A percentile compares a stretch with the other conserved stretches of the same genome.
Conservation (phyloP, 257 asterid genomes). For the Plantago elongata region DNA sequence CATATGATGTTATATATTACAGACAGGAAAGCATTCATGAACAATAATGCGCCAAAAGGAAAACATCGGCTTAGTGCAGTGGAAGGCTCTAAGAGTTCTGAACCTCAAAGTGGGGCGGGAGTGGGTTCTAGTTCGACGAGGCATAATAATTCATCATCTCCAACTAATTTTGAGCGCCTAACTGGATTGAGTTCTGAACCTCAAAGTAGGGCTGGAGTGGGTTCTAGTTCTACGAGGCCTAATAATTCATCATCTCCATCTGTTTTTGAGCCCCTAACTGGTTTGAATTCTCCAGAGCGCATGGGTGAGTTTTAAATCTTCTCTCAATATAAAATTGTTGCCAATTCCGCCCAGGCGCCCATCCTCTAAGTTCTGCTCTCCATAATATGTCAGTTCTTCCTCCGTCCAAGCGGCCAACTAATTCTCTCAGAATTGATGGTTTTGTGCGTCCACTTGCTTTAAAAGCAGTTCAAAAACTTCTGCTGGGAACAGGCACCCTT, state of each 20-base stretch:
- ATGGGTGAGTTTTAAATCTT: slow-evolving; percentile 42
- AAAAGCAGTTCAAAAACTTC: slow-evolving; percentile 76
- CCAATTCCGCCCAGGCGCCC: neutral
- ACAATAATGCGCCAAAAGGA: too few relatives aligned
- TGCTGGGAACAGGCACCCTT: slow-evolving; percentile 63
- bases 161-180: slow-evolving; percentile 36
- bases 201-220: slow-evolving; percentile 29
- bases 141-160: slow-evolving; percentile 22
- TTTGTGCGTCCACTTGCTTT: slow-evolving; percentile 84
- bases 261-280: slow-evolving; percentile 38
- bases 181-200: slow-evolving; percentile 41
- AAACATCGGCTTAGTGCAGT: slow-evolving; percentile 11
- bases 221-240: too few relatives aligned
- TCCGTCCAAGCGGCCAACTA: slow-evolving; percentile 49
- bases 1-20: too few relatives aligned
- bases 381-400: slow-evolving; percentile 57
- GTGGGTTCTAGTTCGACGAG: neutral
- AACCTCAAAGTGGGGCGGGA: slow-evolving; percentile 32
- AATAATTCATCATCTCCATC: slow-evolving; percentile 28
- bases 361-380: slow-evolving; percentile 13
- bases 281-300: slow-evolving; percentile 46
- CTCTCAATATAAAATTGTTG: slow-evolving; percentile 8
- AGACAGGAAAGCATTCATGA: too few relatives aligned
- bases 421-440: slow-evolving; percentile 70
- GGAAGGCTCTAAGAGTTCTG: slow-evolving; percentile 44